A percentile compares a stretch with the other conserved stretches of the same genome.
phyloP scores from a whole-genome alignment of 306 rosid genomes.

The Alnus rubra region DNA sequence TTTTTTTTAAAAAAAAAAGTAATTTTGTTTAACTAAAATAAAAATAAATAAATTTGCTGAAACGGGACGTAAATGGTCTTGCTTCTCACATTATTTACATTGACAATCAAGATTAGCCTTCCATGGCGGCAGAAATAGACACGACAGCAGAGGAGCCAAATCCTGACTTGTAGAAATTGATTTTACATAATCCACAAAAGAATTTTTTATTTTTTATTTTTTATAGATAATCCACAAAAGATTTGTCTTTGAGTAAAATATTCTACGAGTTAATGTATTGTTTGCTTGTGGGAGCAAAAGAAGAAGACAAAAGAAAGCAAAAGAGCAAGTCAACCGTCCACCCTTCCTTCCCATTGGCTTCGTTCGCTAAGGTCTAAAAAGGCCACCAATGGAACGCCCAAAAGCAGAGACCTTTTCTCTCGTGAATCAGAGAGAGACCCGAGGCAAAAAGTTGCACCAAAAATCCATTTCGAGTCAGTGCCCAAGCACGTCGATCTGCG shows the following conservation, averaged over 20 bases:
- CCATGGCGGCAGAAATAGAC: too few species aligned
- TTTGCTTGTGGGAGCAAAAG: slow-evolving; percentile 11
- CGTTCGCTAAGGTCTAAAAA: slow-evolving; percentile 37
- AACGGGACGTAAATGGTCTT: too few species aligned
- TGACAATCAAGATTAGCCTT: too few species aligned
- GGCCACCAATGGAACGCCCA: slow-evolving; percentile 32
- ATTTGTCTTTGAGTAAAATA: not conserved
- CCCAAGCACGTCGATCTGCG: slow-evolving; percentile 36
- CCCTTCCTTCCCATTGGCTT: not conserved
- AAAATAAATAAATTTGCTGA: too few species aligned
- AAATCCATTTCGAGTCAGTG: slow-evolving; percentile 27
- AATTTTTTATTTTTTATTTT: too few species aligned
- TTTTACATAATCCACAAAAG: too few species aligned
- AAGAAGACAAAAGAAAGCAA: not conserved
- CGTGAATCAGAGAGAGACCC: slow-evolving; percentile 24
- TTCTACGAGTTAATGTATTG: not conserved
- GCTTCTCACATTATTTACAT: too few species aligned
- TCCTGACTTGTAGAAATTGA: too few species aligned
- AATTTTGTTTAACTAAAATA: too few species aligned
- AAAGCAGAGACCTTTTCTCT: slow-evolving; percentile 16
- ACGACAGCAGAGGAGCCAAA: too few species aligned
- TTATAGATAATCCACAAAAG: too few species aligned
- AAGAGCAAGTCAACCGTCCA: slow-evolving; percentile 36
- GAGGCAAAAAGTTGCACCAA: not conserved
- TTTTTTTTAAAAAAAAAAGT: too few species aligned